Evolutionary conservation across 1,284 basidiomycete genomes (phyloP).

Genomic region (Microbotryum intermedium): DNA sequence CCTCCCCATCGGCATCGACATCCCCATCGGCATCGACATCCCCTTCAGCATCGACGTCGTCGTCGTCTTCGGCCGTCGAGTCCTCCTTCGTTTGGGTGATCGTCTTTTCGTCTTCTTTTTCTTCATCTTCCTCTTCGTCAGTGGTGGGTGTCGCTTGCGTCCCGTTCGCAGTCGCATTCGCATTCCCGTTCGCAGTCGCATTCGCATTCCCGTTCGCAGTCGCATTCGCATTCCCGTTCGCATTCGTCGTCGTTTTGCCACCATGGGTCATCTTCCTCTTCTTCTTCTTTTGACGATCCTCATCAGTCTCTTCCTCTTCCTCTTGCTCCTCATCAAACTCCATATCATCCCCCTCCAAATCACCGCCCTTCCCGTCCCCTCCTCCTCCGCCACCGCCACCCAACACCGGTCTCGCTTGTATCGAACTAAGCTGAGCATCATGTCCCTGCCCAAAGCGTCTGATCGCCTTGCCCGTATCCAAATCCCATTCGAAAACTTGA

Average conservation of each 20-base stretch:
- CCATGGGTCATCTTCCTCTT: neutral
- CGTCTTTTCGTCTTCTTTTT: slow-evolving; percentile 1
- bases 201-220: slow-evolving; percentile 26
- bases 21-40: slow-evolving; percentile 17
- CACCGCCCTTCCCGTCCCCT: neutral
- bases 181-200: slow-evolving; percentile 10
- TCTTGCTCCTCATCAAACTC: slow-evolving; percentile 8
- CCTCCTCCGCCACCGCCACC: slow-evolving; percentile 38
- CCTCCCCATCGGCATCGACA: slow-evolving; percentile 5
- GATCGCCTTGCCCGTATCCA: slow-evolving; percentile 76
- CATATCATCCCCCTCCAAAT: no score
- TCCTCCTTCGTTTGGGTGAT: no score
- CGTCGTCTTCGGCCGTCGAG: slow-evolving; percentile 52
- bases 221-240: slow-evolving; percentile 31
- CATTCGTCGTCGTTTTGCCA: neutral
- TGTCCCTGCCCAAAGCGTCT: slow-evolving; percentile 67
- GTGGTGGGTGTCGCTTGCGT: slow-evolving; percentile 48
- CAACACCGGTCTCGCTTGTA: slow-evolving; percentile 63
- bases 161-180: slow-evolving; percentile 13
- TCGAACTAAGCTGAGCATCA: slow-evolving; percentile 73
- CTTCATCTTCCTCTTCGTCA: slow-evolving; percentile 43
- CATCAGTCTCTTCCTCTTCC: slow-evolving; percentile 9
- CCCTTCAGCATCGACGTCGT: slow-evolving; percentile 43
- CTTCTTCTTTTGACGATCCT: no score
- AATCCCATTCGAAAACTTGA: slow-evolving; percentile 88